Base-by-base conservation (phyloP, 768 basidiomycete genomes). In the Steccherinum ochraceum region DNA sequence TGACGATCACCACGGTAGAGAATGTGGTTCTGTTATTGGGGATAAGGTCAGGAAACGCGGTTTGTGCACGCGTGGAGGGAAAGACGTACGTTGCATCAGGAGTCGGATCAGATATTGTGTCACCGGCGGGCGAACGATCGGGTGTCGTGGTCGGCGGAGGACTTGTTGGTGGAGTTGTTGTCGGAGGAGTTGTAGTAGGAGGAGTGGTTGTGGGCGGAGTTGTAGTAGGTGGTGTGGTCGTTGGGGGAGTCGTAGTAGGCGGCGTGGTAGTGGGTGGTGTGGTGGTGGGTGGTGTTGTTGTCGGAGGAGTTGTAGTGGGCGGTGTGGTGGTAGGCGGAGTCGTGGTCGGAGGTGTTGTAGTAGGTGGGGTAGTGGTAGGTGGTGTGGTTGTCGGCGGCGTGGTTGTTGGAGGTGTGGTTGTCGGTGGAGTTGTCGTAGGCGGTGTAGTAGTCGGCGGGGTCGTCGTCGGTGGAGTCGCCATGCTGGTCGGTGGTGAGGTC, bases 1-100 rank as follows among this genome's bases (percentile, higher is more conserved):
- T 83, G 11, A 75, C 77, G 23, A 85, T 54, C 52, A 74, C 77
- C 11, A 84, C 68, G 0, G 78, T 78, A 20, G 71, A 77, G 48
- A 82, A 68, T 1, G 79, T 84, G 20, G 75, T 73, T 50, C 83
- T 86, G 59, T 50, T 19, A 62, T 58, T 45, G 52, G n/a, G n/a
- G n/a, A n/a, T n/a, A n/a, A n/a, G 25, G 13, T 43, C 19, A 43
- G 41, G 7, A 43, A 18, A 43, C 35, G 11, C 20, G 49, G 41
- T n/a, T n/a, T n/a, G n/a, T 45, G 16, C 41, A 26, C 3, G 50
- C 45, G 43, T 18, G 5, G 35, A 46, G n/a, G n/a, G n/a, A 25
- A 46, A 24, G 7, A 48, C 35, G 47, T 48, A 48, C 47, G 24
- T 24, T 48, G 47, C 24, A 5, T 23, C 30, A 20, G 16, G n/a